Evolutionary conservation across 805 yeast genomes (phyloP), one percentile per base, ranked within the genome.

Genomic region (Sugiyamaella boreocaroliniensis): DNA sequence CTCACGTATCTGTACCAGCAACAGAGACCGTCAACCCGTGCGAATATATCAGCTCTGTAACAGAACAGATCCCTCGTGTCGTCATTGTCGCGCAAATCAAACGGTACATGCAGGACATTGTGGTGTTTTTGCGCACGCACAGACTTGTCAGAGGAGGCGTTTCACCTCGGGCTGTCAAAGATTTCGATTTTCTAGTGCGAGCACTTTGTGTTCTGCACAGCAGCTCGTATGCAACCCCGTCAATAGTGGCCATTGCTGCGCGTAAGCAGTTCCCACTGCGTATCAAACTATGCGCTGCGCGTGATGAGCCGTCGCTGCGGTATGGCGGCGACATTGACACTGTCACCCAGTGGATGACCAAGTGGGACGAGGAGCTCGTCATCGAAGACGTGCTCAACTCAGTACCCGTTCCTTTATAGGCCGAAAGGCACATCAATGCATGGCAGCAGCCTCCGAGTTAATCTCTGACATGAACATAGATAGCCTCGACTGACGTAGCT

Each of bases 91-190:
- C 80, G 0, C 85, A 82, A 50, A 67, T 82, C 29, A 62, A 62
- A 44, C 63, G 83, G 4, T 83, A 82, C 58, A 73, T 80, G 55
- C 78, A 80, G 55, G 86, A 82, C 61, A 71, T 83, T 12, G 63
- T 80, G 2, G 69, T 81, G 2, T 78, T 74, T 58, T 59, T 77
- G 1, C 67, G 88, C 44, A 73, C 74, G 50, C 84, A 82, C 58
- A 62, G 87, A 43, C 74, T 80, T 62, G 80, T 80, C 4, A 56
- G 64, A 1, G 71, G 74, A 1, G 87, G 87, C 0, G 61, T 81
- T 0, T 75, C 82, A 0, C 79, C 84, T 0, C 62, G 66, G 48
- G 67, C 76, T 1, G 62, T 75, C 10, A 53, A 61, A 1, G 82
- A 80, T 48, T 64, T 80, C 40, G 76, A 72, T 26, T 48, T 55